Evolutionary conservation across 805 yeast genomes (phyloP).

Genomic region (Pichia ethanolica): DNA sequence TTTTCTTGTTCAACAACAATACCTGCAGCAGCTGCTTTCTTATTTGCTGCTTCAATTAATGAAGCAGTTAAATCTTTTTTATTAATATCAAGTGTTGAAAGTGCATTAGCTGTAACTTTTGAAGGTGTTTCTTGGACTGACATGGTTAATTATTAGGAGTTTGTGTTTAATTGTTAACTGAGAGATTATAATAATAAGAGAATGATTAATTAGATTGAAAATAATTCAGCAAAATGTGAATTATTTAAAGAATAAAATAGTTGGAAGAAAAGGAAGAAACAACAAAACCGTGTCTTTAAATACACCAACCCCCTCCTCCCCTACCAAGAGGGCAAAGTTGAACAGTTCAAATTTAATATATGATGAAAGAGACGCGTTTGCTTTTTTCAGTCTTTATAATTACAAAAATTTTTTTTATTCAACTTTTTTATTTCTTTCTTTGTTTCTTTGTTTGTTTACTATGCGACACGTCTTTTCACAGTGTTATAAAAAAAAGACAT

Average conservation of each 20-base stretch:
- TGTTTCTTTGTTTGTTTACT: too few species aligned
- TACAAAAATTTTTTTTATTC: too few species aligned
- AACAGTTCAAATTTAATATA: too few species aligned
- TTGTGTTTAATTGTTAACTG: background rate
- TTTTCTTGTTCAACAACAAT: constrained; percentile 11
- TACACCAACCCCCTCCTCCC: background rate
- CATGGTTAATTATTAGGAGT: constrained; percentile 22
- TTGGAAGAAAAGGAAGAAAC: background rate
- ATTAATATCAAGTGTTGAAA: constrained; percentile 43
- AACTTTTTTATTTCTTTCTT: too few species aligned
- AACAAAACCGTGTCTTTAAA: constrained; percentile 1
- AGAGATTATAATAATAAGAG: background rate
- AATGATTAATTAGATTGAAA: background rate
- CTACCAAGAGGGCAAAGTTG: background rate
- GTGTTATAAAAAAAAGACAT: too few species aligned
- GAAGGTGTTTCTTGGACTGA: constrained; percentile 65
- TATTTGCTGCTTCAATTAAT: constrained; percentile 35
- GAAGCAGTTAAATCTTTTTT: constrained; percentile 36
- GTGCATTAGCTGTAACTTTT: constrained; percentile 51
- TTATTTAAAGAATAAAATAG: background rate
- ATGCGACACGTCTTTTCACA: too few species aligned
- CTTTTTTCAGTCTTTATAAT: too few species aligned
- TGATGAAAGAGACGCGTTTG: too few species aligned
- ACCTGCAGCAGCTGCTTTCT: constrained; percentile 21
- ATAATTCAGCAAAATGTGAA: background rate